These are phyloP conservation scores for Citrus mangshanensis DNA, from an alignment of 345 rosid species.

Conservation along the genomic window DNA sequence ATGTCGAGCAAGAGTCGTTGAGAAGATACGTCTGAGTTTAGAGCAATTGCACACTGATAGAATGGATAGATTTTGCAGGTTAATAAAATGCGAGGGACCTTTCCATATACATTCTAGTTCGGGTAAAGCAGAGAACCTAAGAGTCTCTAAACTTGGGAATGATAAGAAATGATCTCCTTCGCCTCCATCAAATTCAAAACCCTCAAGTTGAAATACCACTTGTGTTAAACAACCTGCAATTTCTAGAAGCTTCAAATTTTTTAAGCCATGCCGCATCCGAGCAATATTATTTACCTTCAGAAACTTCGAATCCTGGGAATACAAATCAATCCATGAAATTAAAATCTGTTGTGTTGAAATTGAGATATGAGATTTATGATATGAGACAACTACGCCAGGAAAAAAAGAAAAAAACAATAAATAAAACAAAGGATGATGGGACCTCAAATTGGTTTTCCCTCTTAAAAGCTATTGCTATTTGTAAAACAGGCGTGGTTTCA, in stretches of 20 bases:
- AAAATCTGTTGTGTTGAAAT: background rate
- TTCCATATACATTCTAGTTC: background rate
- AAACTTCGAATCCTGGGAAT: background rate
- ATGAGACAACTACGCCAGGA: background rate
- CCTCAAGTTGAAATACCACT: too few relatives aligned
- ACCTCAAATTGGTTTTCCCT: too few relatives aligned
- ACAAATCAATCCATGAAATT: background rate
- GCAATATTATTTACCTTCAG: background rate
- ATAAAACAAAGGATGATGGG: too few relatives aligned
- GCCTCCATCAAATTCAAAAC: too few relatives aligned
- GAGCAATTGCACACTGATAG: fast-evolving
- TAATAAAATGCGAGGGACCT: background rate
- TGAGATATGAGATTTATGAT: background rate
- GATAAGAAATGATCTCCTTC: too few relatives aligned
- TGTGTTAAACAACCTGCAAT: background rate
- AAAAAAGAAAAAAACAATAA: too few relatives aligned
- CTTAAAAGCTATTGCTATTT: too few relatives aligned
- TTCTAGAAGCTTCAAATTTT: too few relatives aligned
- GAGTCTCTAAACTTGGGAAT: background rate
- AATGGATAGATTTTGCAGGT: background rate
- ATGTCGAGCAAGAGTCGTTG: too few relatives aligned
- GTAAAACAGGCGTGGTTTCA: too few relatives aligned
- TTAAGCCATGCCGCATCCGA: too few relatives aligned
- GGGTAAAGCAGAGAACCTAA: fast-evolving
- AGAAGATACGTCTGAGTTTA: too few relatives aligned